A percentile compares a stretch with the other conserved stretches of the same genome.
These are phyloP conservation scores for Pontederia paniculata DNA, from an alignment of 176 grass and related monocot species.

Conservation along the genomic window DNA sequence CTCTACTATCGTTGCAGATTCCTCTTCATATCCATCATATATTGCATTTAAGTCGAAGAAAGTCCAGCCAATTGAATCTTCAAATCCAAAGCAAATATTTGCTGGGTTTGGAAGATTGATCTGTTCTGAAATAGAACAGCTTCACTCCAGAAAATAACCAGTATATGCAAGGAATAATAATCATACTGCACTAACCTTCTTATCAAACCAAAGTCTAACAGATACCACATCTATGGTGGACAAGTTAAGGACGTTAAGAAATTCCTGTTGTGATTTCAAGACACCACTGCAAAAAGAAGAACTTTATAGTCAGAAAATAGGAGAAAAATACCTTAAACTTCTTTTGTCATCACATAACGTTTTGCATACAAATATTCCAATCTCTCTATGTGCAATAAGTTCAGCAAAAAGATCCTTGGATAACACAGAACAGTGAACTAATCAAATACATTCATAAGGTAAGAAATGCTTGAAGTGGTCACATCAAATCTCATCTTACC, in stretches of 20 bases:
- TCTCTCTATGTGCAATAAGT: too few species aligned
- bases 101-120: slow-evolving; percentile 55
- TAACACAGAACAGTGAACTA: too few species aligned
- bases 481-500: slow-evolving; percentile 21
- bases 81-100: slow-evolving; percentile 62
- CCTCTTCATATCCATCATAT: slow-evolving; percentile 58
- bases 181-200: slow-evolving; percentile 37
- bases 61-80: slow-evolving; percentile 57
- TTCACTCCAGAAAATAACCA: background rate
- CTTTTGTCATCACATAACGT: too few species aligned
- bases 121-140: slow-evolving; percentile 18
- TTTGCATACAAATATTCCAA: too few species aligned
- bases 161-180: background rate
- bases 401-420: too few species aligned
- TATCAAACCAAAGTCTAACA: slow-evolving; percentile 81
- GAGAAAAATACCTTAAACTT: slow-evolving; percentile 3
- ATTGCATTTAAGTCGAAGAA: slow-evolving; percentile 71
- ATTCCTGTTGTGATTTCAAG: slow-evolving; percentile 49
- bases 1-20: slow-evolving; percentile 55
- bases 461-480: too few species aligned
- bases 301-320: slow-evolving; percentile 22
- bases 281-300: slow-evolving; percentile 32
- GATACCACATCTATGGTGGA: slow-evolving; percentile 43
- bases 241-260: slow-evolving; percentile 56
- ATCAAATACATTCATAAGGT: too few species aligned